phyloP scores from a whole-genome alignment of 192 early-diverging fungal species.

The Rhizophagus prolifer region DNA sequence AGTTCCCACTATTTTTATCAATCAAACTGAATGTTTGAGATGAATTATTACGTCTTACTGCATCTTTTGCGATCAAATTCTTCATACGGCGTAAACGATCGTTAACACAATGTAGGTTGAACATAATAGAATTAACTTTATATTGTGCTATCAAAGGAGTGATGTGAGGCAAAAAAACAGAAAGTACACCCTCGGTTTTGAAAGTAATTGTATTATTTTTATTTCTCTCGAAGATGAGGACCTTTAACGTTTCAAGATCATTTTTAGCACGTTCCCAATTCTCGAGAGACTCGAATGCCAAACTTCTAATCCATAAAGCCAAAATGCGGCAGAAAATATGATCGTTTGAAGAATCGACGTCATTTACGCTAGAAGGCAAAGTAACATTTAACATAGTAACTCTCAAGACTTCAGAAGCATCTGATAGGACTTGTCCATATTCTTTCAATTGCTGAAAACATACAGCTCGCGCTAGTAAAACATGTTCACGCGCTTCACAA shows the following conservation, averaged over 20 bases:
- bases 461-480: conserved; percentile 9
- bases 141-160: not conserved
- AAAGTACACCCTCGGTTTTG: not conserved
- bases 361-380: not conserved
- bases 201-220: not conserved
- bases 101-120: conserved; percentile 24
- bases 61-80: conserved; percentile 1
- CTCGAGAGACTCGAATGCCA: conserved; percentile 16
- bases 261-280: conserved; percentile 20
- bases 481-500: not conserved
- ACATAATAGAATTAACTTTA: not conserved
- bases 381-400: not conserved
- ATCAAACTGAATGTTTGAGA: conserved; percentile 3
- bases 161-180: conserved; percentile 2
- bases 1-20: not conserved
- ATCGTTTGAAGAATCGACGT: not conserved
- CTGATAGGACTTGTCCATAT: not conserved
- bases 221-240: not conserved
- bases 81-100: conserved; percentile 7
- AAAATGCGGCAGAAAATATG: not conserved
- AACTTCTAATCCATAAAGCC: conserved; percentile 22
- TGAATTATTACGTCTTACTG: not conserved
- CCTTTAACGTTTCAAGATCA: conserved; percentile 12
- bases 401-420: conserved; percentile 6
- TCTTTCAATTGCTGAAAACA: conserved; percentile 28